Evolutionary conservation across 306 rosid genomes (phyloP), one percentile per base, ranked within the genome.

Genomic region (Casuarina glauca): DNA sequence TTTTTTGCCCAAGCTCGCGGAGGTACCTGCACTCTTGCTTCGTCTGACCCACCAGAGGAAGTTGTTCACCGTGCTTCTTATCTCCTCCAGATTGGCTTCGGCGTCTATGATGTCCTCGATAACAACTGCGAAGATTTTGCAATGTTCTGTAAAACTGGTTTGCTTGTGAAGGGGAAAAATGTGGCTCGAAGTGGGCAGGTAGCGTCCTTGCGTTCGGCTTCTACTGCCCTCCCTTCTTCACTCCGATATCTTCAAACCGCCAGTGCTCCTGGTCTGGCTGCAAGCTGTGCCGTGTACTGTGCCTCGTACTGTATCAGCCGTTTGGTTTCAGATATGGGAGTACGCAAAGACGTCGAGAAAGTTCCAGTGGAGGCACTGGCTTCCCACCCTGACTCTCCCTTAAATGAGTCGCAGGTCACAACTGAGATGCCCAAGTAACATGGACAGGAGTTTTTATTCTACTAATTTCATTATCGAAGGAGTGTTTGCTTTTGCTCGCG

Each of bases 61-160:
- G 86, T 89, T 26, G 81, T 94, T 46, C 83, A 72, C 69, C 94
- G 92, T 0, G 85, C 97, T 15, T 70, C 61, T 46, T 89, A 71
- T 79, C 97, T 92, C 70, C 93, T 83, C 49, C 72, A 87, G 43
- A 90, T 87, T 44, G 97, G 97, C 57, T 92, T 92, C 69, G 95
- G 93, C 2, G 68, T 32, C 76, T 90, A 88, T 71, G 2, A 87
- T 71, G 51, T 84, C 20, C 87, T 86, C 84, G 87, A 82, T 78
- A 92, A 90, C 69, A 94, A 92, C 80, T 90, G 97, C 44, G 92
- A 94, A 75, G 90, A 92, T 81, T 94, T 92, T 52, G 95, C 97
- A 2, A 83, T 90, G 54, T 94, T 92, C 81, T 94, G 97, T 83
- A 94, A 94, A 81, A 94, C 97, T 7, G 95, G 93, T 0, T 74